Evolutionary conservation across 2,329 filamentous ascomycete genomes (phyloP), one percentile per base, ranked within the genome.

Genomic region (Colletotrichum costaricense): DNA sequence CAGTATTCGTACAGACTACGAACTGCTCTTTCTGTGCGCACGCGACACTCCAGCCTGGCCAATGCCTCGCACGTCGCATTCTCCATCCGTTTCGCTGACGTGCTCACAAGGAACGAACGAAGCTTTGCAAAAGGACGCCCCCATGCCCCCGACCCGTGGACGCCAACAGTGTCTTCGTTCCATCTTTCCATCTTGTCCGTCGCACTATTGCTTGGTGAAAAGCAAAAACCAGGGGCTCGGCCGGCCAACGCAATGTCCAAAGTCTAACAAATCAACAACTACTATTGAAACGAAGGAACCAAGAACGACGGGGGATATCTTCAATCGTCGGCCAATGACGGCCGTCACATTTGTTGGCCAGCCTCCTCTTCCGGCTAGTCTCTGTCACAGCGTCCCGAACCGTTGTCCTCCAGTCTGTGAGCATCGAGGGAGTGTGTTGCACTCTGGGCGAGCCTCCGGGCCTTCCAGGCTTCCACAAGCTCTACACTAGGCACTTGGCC

Each of bases 311-410:
- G 49, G 56, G 28, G 56, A 73, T 62, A 62, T 33, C 71, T 65
- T 57, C 28, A 58, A 60, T n/a, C 19, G 46, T 26, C 19, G 46
- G 49, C 71, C 72, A 72, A 67, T 72, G 22, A 38, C 58, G 49
- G 54, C 22, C 30, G 26, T 16, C n/a, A 38, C 19, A 66, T 71
- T 62, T 38, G 58, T 59, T 72, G 62, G 57, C 49, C 49, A 16
- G 6, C 42, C 24, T 26, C 67, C 63, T 59, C 56, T 67, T 72
- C 68, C 42, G 68, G 67, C 54, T 73, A 73, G 67, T 24, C 38
- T 54, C 49, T 71, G 60, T 66, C 56, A 70, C 46, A 30, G 62
- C 71, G 67, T 73, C 67, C 71, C 71, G 71, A 67, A 72, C 72
- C 62, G 72, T 67, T 63, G 68, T 71, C 60, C 59, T 73, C 30